A percentile compares a stretch with the other conserved stretches of the same genome.
phyloP scores from a whole-genome alignment of 2,329 filamentous ascomycete species.

The Penicillium sumatraense region DNA sequence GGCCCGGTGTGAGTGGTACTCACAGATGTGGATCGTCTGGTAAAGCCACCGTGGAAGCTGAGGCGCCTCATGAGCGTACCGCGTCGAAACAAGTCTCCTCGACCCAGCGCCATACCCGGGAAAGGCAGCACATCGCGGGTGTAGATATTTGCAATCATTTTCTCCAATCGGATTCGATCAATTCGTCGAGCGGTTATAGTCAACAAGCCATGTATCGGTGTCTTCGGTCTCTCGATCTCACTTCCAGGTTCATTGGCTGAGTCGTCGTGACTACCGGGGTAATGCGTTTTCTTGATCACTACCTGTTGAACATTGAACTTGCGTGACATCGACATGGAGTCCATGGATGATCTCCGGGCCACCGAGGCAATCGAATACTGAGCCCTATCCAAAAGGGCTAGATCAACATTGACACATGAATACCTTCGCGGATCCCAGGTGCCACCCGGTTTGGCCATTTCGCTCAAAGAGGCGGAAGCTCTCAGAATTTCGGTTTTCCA shows the following conservation, averaged over 20 bases:
- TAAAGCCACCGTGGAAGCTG: slow-evolving; percentile 77
- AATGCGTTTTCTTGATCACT: slow-evolving; percentile 83
- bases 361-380: slow-evolving; percentile 72
- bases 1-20: slow-evolving; percentile 30
- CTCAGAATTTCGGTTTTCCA: slow-evolving; percentile 74
- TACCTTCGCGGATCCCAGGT: slow-evolving; percentile 32
- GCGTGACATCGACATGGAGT: slow-evolving; percentile 75
- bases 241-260: slow-evolving; percentile 49
- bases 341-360: slow-evolving; percentile 68
- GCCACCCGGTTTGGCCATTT: slow-evolving; percentile 53
- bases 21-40: slow-evolving; percentile 68
- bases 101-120: slow-evolving; percentile 74
- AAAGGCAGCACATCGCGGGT: slow-evolving; percentile 79
- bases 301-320: slow-evolving; percentile 74
- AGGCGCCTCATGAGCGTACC: slow-evolving; percentile 87
- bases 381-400: slow-evolving; percentile 74
- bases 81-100: slow-evolving; percentile 70
- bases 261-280: slow-evolving; percentile 61
- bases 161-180: slow-evolving; percentile 78
- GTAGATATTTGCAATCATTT: slow-evolving; percentile 77
- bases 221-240: slow-evolving; percentile 78
- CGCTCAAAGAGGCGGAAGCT: slow-evolving; percentile 55
- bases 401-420: slow-evolving; percentile 63
- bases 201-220: slow-evolving; percentile 70
- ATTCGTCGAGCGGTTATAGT: slow-evolving; percentile 74